phyloP scores from a whole-genome alignment of 257 asterid genomes.

The Echium plantagineum region DNA sequence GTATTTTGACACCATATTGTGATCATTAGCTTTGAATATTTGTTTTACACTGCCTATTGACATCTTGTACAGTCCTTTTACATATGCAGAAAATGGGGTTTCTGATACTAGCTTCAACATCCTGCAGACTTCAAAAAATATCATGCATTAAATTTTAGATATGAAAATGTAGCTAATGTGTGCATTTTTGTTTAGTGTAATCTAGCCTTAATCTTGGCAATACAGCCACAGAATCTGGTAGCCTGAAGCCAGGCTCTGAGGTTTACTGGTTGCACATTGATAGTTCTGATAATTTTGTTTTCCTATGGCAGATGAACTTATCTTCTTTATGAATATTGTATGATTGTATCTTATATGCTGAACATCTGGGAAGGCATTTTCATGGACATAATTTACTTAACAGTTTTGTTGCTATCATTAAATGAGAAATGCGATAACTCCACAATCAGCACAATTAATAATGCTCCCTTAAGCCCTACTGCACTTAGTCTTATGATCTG shows the following conservation, averaged over 20 bases:
- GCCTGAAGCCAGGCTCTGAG: background rate
- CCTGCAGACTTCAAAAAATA: background rate
- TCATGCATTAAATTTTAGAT: background rate
- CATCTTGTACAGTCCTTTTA: constrained; percentile 1
- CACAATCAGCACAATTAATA: background rate
- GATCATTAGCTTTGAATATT: constrained; percentile 1
- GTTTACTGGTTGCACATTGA: background rate
- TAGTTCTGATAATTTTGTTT: background rate
- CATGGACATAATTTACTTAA: background rate
- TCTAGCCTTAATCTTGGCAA: background rate
- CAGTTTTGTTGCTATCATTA: background rate
- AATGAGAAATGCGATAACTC: background rate
- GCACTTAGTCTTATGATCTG: too few relatives aligned
- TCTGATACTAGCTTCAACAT: background rate
- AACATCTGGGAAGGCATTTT: too few relatives aligned
- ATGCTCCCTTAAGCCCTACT: too few relatives aligned
- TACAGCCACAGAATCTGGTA: background rate
- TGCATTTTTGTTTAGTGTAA: background rate
- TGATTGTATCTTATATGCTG: too few relatives aligned
- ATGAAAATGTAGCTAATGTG: background rate
- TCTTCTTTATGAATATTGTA: background rate
- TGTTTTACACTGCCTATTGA: too few relatives aligned
- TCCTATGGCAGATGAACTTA: background rate
- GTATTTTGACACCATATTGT: constrained; percentile 24
- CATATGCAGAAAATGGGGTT: background rate